Evolutionary conservation across 2,329 filamentous ascomycete genomes (phyloP).

Genomic region (Aspergillus tubingensis): DNA sequence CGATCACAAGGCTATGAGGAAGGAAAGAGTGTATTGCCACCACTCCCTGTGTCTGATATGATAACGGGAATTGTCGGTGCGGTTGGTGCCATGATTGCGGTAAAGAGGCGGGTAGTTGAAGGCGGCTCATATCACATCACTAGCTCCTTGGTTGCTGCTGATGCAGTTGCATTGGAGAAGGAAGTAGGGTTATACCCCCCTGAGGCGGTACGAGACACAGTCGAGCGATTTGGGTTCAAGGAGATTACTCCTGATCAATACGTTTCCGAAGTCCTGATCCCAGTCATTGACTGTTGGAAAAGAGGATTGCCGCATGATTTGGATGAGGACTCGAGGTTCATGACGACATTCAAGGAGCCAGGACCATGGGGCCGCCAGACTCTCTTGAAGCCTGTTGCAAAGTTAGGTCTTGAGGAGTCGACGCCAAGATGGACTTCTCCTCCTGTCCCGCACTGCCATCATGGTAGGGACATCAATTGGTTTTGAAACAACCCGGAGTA

Average conservation of each 20-base stretch:
- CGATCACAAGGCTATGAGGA: slow-evolving; percentile 28
- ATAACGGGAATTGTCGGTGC: slow-evolving; percentile 14
- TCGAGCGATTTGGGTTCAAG: slow-evolving; percentile 16
- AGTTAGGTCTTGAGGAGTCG: slow-evolving; percentile 11
- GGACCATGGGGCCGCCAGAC: slow-evolving; percentile 11
- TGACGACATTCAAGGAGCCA: slow-evolving; percentile 13
- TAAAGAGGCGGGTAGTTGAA: slow-evolving; percentile 5
- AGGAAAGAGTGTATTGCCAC: slow-evolving; percentile 13
- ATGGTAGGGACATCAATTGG: slow-evolving; percentile 15
- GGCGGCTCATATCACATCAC: slow-evolving; percentile 24
- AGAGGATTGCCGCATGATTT: slow-evolving; percentile 11
- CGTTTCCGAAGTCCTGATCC: slow-evolving; percentile 27
- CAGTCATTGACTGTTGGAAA: slow-evolving; percentile 30
- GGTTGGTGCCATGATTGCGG: slow-evolving; percentile 10
- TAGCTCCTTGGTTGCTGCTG: slow-evolving; percentile 34
- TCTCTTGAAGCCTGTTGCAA: slow-evolving; percentile 16
- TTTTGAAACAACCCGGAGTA: not conserved
- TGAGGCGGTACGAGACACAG: slow-evolving; percentile 21
- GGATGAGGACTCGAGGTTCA: slow-evolving; percentile 10
- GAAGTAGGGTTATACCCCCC: slow-evolving; percentile 38
- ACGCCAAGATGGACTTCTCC: slow-evolving; percentile 14
- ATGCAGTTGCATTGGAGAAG: slow-evolving; percentile 31
- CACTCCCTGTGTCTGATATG: slow-evolving; percentile 17
- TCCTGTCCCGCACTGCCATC: slow-evolving; percentile 18
- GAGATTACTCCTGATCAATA: slow-evolving; percentile 22